Evolutionary conservation across 208 protist species (phyloP), one percentile per base, ranked within the genome.

Genomic region (Crithidia bombi): DNA sequence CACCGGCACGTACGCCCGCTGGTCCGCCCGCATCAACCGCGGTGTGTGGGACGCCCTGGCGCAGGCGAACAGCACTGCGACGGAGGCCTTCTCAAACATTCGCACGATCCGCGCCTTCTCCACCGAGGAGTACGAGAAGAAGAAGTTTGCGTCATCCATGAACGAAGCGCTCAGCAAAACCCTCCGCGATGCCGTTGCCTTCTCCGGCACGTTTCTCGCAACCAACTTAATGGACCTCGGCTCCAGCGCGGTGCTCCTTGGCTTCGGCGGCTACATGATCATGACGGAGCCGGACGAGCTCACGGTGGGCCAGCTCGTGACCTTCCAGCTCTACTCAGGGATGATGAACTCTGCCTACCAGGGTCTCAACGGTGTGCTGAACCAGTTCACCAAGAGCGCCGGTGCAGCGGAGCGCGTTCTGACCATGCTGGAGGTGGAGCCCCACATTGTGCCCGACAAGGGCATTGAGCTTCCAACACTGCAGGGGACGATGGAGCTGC

Each of bases 71-170:
- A 78, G 73, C 68, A 78, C 71, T 17, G 78, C 81, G 21, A 86
- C 81, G 5, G 82, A 89, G 62, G 73, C 80, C 11, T 85, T 91
- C 73, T 73, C 75, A 17, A 91, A 85, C 67, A 82, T 89, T 38
- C 80, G 82, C 75, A 89, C 82, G 33, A 81, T 88, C n/a, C 71
- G 78, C 61, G 54, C 80, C 49, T 91, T 89, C 59, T 84, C 82
- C 19, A 76, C 81, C 51, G 80, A 91, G 73, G 72, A 76, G 61
- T 51, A 52, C 33, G 78, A 88, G 50, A 73, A 69, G 51, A 28
- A 55, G 56, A 74, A 82, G 55, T 87, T 83, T 52, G 15, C 47
- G 14, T 58, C 59, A 5, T 73, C 70, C 15, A 88, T 88, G 72
- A 54, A 74, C 25, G 57, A 86, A 33, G 78, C 81, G 1, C 74